A percentile compares a stretch with the other conserved stretches of the same genome.
Conservation (phyloP, 768 basidiomycete genomes). For the Paxillus ammoniavirescens region DNA sequence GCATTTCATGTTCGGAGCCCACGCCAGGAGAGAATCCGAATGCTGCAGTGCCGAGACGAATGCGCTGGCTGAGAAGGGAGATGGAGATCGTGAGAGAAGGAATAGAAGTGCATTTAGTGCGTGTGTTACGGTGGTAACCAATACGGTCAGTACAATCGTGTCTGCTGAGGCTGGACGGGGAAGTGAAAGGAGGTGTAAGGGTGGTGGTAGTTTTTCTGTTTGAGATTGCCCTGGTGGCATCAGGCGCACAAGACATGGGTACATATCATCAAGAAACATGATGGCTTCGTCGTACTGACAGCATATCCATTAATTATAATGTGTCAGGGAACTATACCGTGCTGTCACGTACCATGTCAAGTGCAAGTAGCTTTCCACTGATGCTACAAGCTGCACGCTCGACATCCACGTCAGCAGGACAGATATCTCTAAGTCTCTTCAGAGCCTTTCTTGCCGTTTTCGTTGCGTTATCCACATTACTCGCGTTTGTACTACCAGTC, state of each 20-base stretch:
- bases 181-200: constrained; percentile 38
- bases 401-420: constrained; percentile 54
- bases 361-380: constrained; percentile 59
- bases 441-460: constrained; percentile 45
- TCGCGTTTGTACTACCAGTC: constrained; percentile 25
- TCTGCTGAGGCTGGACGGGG: constrained; percentile 38
- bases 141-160: constrained; percentile 45
- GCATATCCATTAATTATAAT: background rate
- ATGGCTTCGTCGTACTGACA: constrained; percentile 55
- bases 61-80: constrained; percentile 13
- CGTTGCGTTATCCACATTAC: constrained; percentile 34
- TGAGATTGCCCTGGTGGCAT: background rate
- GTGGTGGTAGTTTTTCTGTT: background rate
- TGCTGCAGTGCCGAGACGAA: constrained; percentile 32
- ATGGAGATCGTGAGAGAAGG: constrained; percentile 18
- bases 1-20: constrained; percentile 45
- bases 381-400: constrained; percentile 73
- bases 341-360: constrained; percentile 64
- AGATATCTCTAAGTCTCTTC: constrained; percentile 41
- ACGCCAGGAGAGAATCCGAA: constrained; percentile 43
- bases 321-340: background rate
- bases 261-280: constrained; percentile 44
- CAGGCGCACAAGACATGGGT: constrained; percentile 36
- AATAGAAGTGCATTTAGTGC: constrained; percentile 44
- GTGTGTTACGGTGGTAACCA: constrained; percentile 60